Evolutionary conservation across 1,139 yeast species (phyloP), one percentile per base, ranked within the genome.

Genomic region (Meyerozyma smithsonii): DNA sequence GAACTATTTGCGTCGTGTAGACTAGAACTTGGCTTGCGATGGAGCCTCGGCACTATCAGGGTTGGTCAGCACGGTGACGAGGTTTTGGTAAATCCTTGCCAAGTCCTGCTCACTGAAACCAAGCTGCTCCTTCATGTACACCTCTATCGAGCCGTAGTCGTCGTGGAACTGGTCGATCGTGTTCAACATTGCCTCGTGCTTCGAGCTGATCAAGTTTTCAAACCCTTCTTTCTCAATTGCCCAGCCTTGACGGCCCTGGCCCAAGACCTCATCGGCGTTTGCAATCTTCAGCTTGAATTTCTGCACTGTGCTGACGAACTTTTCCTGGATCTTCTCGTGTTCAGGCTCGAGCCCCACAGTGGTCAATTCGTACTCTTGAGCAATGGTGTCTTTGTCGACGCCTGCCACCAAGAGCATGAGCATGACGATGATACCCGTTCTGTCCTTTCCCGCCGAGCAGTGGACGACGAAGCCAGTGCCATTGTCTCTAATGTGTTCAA

Each of bases 401-500:
- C 86, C 89, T 12, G 76, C 66, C 19, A 86, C 59, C 20, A 79
- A 61, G 36, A 87, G 64, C 3, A 86, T 64, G 41, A 87, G 59
- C 79, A 87, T 85, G 3, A 81, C 75, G 46, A 84, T 58, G 11
- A 86, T 68, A 0, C 96, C 96, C 0, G 96, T 87, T 37, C 95
- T 72, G 56, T 88, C 96, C 56, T 86, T 87, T 2, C 96, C 96
- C 1, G 94, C 94, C 2, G 90, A 79, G 58, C 95, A 87, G 55
- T 85, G 94, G 56, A 81, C 77, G 5, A 84, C 62, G 45, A 85
- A 64, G 2, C 79, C 77, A 18, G 46, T 46, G 32, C 55, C 52
- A 2, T 73, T 71, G 46, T 82, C 85, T 35, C 80, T 65, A 34
- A 87, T 65, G 50, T 65, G 74, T 37, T 62, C 59, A 48, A 83